Evolutionary conservation across 805 yeast genomes (phyloP).

Genomic region (Saccharomycopsis fermentans): DNA sequence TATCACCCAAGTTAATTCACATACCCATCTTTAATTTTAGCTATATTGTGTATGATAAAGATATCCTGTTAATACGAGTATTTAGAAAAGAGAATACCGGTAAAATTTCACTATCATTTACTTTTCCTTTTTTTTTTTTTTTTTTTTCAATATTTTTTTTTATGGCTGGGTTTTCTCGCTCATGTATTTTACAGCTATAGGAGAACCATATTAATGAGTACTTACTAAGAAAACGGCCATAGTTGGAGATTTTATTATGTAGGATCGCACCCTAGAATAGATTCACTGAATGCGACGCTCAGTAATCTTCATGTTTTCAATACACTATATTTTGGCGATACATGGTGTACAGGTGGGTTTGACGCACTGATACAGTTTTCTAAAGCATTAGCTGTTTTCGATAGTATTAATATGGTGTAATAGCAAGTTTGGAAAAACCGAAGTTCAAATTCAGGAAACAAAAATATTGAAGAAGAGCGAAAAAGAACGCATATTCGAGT

Average conservation of each 20-base stretch:
- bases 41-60: neutral
- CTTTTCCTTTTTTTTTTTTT: neutral
- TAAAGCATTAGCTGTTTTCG: too few species aligned
- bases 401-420: too few species aligned
- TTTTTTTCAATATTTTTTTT: neutral
- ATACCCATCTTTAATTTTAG: neutral
- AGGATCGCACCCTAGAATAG: neutral
- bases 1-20: neutral
- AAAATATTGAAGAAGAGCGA: too few species aligned
- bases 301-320: too few species aligned
- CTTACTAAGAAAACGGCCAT: neutral
- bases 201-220: neutral
- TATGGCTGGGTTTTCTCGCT: neutral
- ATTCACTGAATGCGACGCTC: too few species aligned
- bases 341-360: too few species aligned
- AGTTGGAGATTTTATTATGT: too few species aligned
- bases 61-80: neutral
- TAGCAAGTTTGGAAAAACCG: too few species aligned
- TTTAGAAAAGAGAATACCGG: neutral
- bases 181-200: neutral
- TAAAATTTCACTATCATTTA: neutral
- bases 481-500: too few species aligned
- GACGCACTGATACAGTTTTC: too few species aligned
- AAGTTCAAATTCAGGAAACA: too few species aligned
- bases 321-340: too few species aligned